Percentiles rank a stretch among this genome's conserved stretches.
phyloP scores from a whole-genome alignment of 176 grass and related monocot species.

The Bonia amplexicaulis region DNA sequence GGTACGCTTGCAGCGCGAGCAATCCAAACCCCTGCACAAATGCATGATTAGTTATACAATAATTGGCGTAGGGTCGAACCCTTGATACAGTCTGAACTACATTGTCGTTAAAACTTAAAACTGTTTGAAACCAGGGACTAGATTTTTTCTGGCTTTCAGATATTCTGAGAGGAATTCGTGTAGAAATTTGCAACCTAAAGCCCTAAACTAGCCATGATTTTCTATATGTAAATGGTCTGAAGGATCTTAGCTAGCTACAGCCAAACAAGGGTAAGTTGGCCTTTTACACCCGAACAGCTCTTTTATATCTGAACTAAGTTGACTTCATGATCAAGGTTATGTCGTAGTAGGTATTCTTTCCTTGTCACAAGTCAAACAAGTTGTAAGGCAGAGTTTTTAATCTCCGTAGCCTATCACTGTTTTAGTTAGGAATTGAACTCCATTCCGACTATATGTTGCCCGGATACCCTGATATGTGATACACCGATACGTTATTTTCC shows the following conservation, averaged over 20 bases:
- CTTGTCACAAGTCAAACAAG: neutral
- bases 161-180: too few species aligned
- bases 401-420: too few species aligned
- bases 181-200: too few species aligned
- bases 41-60: neutral
- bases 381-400: too few species aligned
- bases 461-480: too few species aligned
- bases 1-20: conserved; percentile 56
- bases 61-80: too few species aligned
- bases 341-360: neutral
- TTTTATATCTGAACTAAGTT: neutral
- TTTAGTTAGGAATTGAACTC: too few species aligned
- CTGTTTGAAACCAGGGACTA: neutral
- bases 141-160: neutral
- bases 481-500: too few species aligned
- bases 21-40: conserved; percentile 48
- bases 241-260: neutral
- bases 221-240: neutral
- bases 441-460: too few species aligned
- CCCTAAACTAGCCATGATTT: neutral
- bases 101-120: neutral
- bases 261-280: neutral
- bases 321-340: neutral
- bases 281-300: neutral
- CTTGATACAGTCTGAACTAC: too few species aligned